A percentile compares a stretch with the other conserved stretches of the same genome.
phyloP scores from a whole-genome alignment of 345 rosid species.

The Camelina sativa region DNA sequence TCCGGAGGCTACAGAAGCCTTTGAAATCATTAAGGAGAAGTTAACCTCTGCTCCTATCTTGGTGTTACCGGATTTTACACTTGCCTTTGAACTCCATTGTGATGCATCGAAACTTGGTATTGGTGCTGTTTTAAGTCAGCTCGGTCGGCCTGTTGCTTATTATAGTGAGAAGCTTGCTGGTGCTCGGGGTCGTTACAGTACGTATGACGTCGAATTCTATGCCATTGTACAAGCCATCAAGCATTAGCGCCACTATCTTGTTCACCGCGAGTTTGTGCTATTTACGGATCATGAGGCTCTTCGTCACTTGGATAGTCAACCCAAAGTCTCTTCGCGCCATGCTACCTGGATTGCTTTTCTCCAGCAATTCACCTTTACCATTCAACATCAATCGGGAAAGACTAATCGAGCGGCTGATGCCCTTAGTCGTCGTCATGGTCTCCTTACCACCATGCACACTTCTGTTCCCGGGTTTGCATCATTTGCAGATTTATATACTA shows the following conservation, averaged over 20 bases:
- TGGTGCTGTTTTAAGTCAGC: not conserved
- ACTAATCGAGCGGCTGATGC: too few relatives aligned
- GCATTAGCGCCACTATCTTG: too few relatives aligned
- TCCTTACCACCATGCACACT: too few relatives aligned
- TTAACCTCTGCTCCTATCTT: not conserved
- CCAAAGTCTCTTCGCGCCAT: too few relatives aligned
- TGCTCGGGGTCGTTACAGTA: not conserved
- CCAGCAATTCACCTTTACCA: too few relatives aligned
- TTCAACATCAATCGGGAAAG: too few relatives aligned
- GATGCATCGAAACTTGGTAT: not conserved
- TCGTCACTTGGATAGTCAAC: too few relatives aligned
- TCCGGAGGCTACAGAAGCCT: accelerated
- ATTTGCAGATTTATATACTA: accelerated
- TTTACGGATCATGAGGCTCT: not conserved
- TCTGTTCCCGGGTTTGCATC: not conserved
- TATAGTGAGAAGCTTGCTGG: not conserved
- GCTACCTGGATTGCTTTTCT: accelerated
- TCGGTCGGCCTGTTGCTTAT: not conserved
- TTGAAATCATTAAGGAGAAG: not conserved
- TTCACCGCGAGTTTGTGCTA: too few relatives aligned
- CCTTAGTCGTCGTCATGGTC: too few relatives aligned
- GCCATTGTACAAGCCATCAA: too few relatives aligned
- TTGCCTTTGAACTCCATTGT: not conserved
- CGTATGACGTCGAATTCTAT: not conserved
- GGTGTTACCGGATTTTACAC: not conserved